phyloP scores from a whole-genome alignment of 2,329 filamentous ascomycete species.

The Fusarium verticillioides region DNA sequence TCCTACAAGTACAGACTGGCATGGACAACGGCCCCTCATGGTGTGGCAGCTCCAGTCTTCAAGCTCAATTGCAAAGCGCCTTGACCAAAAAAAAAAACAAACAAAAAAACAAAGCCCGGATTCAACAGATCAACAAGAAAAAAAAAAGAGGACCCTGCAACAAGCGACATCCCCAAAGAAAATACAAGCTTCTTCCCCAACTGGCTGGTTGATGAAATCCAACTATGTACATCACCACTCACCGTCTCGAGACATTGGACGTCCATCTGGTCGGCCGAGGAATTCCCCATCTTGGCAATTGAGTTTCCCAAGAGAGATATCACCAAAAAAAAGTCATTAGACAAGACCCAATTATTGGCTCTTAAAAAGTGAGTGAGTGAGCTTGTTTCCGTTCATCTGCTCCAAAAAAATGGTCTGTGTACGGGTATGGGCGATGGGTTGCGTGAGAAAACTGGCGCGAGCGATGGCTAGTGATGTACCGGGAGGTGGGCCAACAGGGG shows the following conservation, averaged over 20 bases:
- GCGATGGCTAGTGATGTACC: conserved; percentile 36
- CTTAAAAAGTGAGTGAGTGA: conserved; percentile 11
- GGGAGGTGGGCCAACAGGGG: conserved; percentile 28
- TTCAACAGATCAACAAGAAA: conserved; percentile 48
- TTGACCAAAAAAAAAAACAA: background rate
- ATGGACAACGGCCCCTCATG: conserved; percentile 11
- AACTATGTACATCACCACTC: conserved; percentile 15
- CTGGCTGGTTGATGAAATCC: conserved; percentile 32
- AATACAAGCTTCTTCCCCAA: conserved; percentile 39
- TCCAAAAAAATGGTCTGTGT: conserved; percentile 17
- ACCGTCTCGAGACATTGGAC: conserved; percentile 1
- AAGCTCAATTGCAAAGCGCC: conserved; percentile 37
- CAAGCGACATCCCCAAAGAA: conserved; percentile 46
- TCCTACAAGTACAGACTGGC: conserved; percentile 23
- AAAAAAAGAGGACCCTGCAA: conserved; percentile 42
- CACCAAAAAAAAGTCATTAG: background rate
- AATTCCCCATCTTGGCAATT: conserved; percentile 15
- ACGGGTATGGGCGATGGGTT: background rate
- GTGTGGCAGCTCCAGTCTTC: conserved; percentile 28
- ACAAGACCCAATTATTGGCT: conserved; percentile 16
- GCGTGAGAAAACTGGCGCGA: conserved; percentile 27
- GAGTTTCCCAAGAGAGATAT: background rate
- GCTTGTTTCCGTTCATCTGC: background rate
- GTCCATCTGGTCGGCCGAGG: conserved; percentile 2
- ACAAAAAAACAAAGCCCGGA: conserved; percentile 33